phyloP scores from a whole-genome alignment of 495 filamentous ascomycete species.

The Daldinia concentrica region DNA sequence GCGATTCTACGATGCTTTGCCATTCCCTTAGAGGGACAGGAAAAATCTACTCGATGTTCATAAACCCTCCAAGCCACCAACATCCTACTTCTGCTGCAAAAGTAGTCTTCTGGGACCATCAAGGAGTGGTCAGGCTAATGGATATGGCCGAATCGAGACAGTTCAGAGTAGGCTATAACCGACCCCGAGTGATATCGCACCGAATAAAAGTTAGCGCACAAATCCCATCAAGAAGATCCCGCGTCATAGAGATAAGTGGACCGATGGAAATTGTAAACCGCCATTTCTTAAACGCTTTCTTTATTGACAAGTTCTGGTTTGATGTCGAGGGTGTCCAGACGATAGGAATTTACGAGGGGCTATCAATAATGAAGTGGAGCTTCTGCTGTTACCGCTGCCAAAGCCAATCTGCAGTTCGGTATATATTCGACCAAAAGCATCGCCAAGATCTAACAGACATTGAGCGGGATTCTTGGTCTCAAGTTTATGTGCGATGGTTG shows the following conservation, averaged over 20 bases:
- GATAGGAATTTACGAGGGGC: not conserved
- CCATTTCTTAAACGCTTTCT: not conserved
- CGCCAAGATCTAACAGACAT: not conserved
- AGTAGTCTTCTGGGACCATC: constrained; percentile 14
- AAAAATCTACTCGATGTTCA: constrained; percentile 8
- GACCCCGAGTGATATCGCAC: not conserved
- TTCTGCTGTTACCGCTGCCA: not conserved
- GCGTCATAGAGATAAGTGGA: not conserved
- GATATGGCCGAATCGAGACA: not conserved
- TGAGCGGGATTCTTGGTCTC: not conserved
- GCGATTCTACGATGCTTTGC: not conserved
- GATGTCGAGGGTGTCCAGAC: not conserved
- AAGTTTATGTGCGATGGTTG: not conserved
- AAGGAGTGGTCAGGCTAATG: not conserved
- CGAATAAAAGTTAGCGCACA: constrained; percentile 1
- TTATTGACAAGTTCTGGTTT: not conserved
- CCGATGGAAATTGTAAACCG: not conserved
- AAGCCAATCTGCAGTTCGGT: not conserved
- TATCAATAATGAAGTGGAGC: not conserved
- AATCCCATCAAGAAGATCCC: not conserved
- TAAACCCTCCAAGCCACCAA: not conserved
- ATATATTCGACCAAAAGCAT: not conserved
- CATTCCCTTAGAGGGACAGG: not conserved
- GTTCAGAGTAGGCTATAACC: not conserved
- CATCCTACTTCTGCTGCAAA: not conserved